Conservation (phyloP, 1,139 yeast genomes). For the Spencermartinsiella ligniputridi region DNA sequence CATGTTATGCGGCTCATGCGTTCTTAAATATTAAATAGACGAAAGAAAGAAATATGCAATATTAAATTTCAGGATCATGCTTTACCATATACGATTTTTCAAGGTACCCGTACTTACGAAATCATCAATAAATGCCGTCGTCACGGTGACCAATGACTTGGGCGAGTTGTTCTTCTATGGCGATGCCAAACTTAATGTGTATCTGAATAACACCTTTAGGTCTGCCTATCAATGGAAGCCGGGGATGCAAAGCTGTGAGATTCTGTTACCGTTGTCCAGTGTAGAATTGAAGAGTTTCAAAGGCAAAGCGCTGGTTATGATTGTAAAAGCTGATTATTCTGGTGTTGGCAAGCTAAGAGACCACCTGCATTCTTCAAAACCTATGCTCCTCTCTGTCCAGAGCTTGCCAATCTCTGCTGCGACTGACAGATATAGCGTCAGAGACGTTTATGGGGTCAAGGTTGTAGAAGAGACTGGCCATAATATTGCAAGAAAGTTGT, state of each 20-base stretch:
- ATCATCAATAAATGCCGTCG: slow-evolving; percentile 19
- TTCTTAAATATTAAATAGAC: no score
- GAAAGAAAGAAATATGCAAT: no score
- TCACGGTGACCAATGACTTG: slow-evolving; percentile 32
- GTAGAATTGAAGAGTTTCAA: not conserved
- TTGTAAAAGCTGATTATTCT: not conserved
- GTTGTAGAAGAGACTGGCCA: slow-evolving; percentile 18
- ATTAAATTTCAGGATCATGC: no score
- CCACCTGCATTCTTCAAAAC: not conserved
- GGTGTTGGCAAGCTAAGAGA: not conserved
- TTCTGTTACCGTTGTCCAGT: not conserved
- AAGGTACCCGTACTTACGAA: slow-evolving; percentile 21
- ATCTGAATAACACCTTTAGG: not conserved
- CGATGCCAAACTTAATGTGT: slow-evolving; percentile 13
- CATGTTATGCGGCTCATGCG: no score
- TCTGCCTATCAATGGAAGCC: not conserved
- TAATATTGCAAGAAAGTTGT: slow-evolving; percentile 18
- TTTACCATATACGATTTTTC: slow-evolving; percentile 27
- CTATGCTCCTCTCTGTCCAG: not conserved
- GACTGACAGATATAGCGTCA: slow-evolving; percentile 2
- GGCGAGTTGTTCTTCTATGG: slow-evolving; percentile 33
- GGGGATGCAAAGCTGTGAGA: slow-evolving; percentile 5
- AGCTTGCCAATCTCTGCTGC: not conserved
- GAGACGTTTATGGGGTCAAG: slow-evolving; percentile 4
- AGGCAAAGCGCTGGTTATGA: not conserved